Conservation (phyloP, 1,284 basidiomycete genomes). For the Trametes pubescens region DNA sequence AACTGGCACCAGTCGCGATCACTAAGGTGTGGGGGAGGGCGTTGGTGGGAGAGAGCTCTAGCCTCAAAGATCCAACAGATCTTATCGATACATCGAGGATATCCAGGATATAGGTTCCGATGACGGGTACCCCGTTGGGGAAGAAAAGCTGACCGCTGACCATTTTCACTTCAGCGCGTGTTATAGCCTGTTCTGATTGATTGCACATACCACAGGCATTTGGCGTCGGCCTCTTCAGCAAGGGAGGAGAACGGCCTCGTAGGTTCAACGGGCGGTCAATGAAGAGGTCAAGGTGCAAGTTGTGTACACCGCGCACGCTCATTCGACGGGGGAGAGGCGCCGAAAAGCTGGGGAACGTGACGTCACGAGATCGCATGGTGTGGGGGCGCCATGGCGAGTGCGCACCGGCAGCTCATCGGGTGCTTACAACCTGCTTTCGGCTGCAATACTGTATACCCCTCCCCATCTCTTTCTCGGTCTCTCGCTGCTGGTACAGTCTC, state of each 20-base stretch:
- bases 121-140: not conserved
- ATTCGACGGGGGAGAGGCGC: conserved; percentile 4
- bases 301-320: not conserved
- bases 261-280: too few species aligned
- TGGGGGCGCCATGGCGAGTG: not conserved
- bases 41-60: too few species aligned
- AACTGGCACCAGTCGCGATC: too few species aligned
- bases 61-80: not conserved
- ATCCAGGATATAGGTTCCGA: not conserved
- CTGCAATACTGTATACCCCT: conserved; percentile 9
- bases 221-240: too few species aligned
- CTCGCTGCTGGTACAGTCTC: conserved; percentile 23
- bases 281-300: not conserved
- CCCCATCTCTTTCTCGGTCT: not conserved
- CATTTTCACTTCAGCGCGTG: too few species aligned
- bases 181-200: too few species aligned
- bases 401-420: not conserved
- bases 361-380: conserved; percentile 27
- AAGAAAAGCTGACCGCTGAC: not conserved
- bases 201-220: too few species aligned
- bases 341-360: conserved; percentile 11
- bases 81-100: not conserved
- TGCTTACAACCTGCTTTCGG: not conserved
- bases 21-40: too few species aligned
- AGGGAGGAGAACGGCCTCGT: too few species aligned